Percentiles rank a stretch among this genome's conserved stretches.
phyloP scores from a whole-genome alignment of 208 protist species.

The Porcisia hertigi region DNA sequence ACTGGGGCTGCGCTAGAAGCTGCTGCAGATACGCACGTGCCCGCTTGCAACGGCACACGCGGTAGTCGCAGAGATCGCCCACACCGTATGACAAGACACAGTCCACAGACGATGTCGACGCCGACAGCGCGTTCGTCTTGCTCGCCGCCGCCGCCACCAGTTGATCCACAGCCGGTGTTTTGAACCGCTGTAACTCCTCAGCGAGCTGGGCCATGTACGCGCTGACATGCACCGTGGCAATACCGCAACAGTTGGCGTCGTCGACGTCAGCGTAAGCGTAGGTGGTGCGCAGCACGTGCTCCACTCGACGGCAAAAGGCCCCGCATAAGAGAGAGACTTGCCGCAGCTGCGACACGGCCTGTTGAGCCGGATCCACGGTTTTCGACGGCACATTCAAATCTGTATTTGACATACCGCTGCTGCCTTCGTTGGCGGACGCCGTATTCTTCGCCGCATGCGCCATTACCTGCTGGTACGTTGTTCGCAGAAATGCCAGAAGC shows the following conservation, averaged over 20 bases:
- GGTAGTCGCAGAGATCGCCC: slow-evolving; percentile 53
- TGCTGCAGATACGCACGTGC: slow-evolving; percentile 41
- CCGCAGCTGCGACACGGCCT: slow-evolving; percentile 27
- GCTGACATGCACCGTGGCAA: slow-evolving; percentile 11
- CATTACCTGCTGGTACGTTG: slow-evolving; percentile 9
- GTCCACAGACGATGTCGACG: slow-evolving; percentile 15
- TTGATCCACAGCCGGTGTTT: slow-evolving; percentile 19
- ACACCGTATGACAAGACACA: slow-evolving; percentile 45
- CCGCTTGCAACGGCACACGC: slow-evolving; percentile 26
- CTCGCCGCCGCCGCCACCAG: neutral
- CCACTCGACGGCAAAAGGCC: slow-evolving; percentile 45
- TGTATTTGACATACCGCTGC: neutral
- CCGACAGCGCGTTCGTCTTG: neutral
- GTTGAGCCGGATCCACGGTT: slow-evolving; percentile 8
- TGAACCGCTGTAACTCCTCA: slow-evolving; percentile 21
- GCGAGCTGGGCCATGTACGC: slow-evolving; percentile 31
- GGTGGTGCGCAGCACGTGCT: slow-evolving; percentile 32
- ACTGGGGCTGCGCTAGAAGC: slow-evolving; percentile 32
- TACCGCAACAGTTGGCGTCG: slow-evolving; percentile 15
- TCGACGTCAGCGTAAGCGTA: slow-evolving; percentile 34
- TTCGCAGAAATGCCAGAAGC: slow-evolving; percentile 19
- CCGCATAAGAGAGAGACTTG: slow-evolving; percentile 38
- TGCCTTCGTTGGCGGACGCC: neutral
- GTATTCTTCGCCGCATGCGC: neutral
- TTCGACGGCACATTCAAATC: slow-evolving; percentile 5